A percentile compares a stretch with the other conserved stretches of the same genome.
These are phyloP conservation scores for Metschnikowia bowlesiae DNA, from an alignment of 805 yeast genomes.

Conservation along the genomic window DNA sequence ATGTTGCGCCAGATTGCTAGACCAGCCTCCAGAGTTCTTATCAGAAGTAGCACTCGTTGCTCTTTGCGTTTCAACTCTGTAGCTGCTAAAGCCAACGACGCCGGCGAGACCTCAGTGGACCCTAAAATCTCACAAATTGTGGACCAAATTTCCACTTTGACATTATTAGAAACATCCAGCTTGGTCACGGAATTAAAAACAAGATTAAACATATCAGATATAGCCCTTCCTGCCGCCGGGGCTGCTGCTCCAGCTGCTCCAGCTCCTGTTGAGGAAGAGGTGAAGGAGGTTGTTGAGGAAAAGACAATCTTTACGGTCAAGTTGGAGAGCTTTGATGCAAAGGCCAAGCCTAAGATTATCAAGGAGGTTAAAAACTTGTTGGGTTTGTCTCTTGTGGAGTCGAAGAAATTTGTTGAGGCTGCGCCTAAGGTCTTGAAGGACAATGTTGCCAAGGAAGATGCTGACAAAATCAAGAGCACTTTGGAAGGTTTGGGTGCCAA, in stretches of 20 bases:
- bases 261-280: slow-evolving; percentile 69
- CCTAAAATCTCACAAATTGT: slow-evolving; percentile 87
- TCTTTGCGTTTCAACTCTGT: slow-evolving; percentile 48
- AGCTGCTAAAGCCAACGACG: slow-evolving; percentile 29
- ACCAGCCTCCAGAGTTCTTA: slow-evolving; percentile 32
- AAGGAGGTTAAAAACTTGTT: slow-evolving; percentile 92
- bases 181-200: slow-evolving; percentile 75
- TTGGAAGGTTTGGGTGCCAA: slow-evolving; percentile 96
- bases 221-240: slow-evolving; percentile 62
- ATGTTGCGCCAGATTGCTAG: slow-evolving; percentile 37
- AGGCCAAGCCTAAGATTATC: slow-evolving; percentile 94
- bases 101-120: slow-evolving; percentile 54
- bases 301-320: slow-evolving; percentile 89
- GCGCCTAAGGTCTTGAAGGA: slow-evolving; percentile 97
- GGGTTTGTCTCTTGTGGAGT: slow-evolving; percentile 91
- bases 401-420: slow-evolving; percentile 95
- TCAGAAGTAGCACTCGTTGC: slow-evolving; percentile 22
- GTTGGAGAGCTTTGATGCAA: slow-evolving; percentile 90
- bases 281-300: slow-evolving; percentile 77
- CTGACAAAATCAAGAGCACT: slow-evolving; percentile 90
- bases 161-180: slow-evolving; percentile 89
- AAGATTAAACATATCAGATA: slow-evolving; percentile 89
- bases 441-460: slow-evolving; percentile 94
- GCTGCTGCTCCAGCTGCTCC: slow-evolving; percentile 59
- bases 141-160: slow-evolving; percentile 82